These are phyloP conservation scores for Hanseniaspora gamundiae DNA, from an alignment of 1,139 yeast species.

Conservation along the genomic window DNA sequence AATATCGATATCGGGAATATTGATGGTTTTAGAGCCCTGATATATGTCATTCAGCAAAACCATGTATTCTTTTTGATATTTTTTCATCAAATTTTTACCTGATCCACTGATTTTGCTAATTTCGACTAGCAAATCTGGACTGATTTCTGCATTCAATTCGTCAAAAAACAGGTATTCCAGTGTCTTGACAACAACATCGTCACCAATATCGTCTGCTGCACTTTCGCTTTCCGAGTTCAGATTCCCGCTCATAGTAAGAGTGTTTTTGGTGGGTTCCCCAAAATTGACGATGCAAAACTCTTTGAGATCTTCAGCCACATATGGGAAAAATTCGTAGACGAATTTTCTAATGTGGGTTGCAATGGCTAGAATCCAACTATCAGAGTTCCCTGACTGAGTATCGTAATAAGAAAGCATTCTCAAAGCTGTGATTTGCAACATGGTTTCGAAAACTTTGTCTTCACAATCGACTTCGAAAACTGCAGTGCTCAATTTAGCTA, in stretches of 20 bases:
- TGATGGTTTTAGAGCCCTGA: background rate
- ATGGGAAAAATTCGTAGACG: constrained; percentile 12
- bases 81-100: background rate
- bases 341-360: constrained; percentile 15
- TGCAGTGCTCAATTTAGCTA: constrained; percentile 23
- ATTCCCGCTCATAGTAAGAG: too few species aligned
- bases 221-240: too few species aligned
- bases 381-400: constrained; percentile 8
- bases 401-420: constrained; percentile 30
- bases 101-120: constrained; percentile 15
- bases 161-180: constrained; percentile 15
- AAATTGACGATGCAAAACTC: constrained; percentile 13
- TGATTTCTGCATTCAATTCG: constrained; percentile 5
- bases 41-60: background rate
- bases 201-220: too few species aligned
- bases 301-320: constrained; percentile 12
- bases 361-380: constrained; percentile 26
- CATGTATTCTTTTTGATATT: background rate
- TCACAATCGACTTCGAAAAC: constrained; percentile 47
- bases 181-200: constrained; percentile 11
- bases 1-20: constrained; percentile 9
- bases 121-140: constrained; percentile 22
- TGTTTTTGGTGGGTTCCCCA: constrained; percentile 3
- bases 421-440: constrained; percentile 41
- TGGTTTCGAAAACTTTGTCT: constrained; percentile 41